Percentiles rank a stretch among this genome's conserved stretches.
Conservation (phyloP, 2,329 filamentous ascomycete genomes). For the Leptographium galeiforme region DNA sequence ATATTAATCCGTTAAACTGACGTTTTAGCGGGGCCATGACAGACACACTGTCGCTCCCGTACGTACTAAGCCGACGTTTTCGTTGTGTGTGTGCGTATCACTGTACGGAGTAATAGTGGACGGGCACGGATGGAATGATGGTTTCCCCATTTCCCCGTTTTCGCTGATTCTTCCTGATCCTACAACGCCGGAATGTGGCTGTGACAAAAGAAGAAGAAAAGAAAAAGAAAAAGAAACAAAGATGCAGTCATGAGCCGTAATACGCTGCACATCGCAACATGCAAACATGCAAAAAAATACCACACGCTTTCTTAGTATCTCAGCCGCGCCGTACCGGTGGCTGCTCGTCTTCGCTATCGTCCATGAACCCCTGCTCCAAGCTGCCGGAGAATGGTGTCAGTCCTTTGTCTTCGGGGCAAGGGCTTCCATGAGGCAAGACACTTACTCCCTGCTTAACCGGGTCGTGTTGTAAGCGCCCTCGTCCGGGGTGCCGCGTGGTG, state of each 20-base stretch:
- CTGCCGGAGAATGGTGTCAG: constrained; percentile 12
- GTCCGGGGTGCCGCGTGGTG: constrained; percentile 20
- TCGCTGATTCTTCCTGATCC: not conserved
- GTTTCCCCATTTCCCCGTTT: not conserved
- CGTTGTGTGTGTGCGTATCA: too few relatives aligned
- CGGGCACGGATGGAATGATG: too few relatives aligned
- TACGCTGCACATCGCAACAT: not conserved
- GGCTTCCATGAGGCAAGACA: constrained; percentile 5
- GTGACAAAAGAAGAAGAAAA: not conserved
- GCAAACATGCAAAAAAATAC: not conserved
- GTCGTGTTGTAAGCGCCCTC: constrained; percentile 34
- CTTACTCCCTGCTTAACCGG: constrained; percentile 62
- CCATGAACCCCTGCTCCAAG: constrained; percentile 29
- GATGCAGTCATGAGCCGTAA: too few relatives aligned
- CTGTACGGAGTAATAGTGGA: too few relatives aligned
- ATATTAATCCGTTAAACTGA: too few relatives aligned
- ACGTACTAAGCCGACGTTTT: too few relatives aligned
- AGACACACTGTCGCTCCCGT: too few relatives aligned
- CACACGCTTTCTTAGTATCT: not conserved
- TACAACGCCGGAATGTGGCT: not conserved
- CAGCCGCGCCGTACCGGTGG: not conserved
- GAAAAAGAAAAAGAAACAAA: not conserved
- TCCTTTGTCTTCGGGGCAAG: too few relatives aligned
- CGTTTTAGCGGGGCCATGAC: not conserved
- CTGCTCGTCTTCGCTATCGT: constrained; percentile 30